Evolutionary conservation across 1,284 basidiomycete species (phyloP).

Genomic region (Ganoderma leucocontextum): DNA sequence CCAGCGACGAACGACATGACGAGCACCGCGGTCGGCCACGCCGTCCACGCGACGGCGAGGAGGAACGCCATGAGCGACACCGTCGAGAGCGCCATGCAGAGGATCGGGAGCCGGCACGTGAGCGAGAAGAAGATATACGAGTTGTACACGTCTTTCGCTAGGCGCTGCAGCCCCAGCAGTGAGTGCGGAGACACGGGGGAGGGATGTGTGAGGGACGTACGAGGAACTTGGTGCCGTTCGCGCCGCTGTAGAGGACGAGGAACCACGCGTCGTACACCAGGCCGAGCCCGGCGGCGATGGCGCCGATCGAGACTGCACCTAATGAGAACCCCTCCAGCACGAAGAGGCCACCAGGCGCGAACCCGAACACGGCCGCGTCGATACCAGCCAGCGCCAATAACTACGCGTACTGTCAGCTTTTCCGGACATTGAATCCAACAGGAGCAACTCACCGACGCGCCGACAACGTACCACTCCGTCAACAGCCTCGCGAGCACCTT

Average conservation of each 20-base stretch:
- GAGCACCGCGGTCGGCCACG: conserved; percentile 67
- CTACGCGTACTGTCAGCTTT: neutral
- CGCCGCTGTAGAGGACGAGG: conserved; percentile 60
- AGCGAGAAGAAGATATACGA: conserved; percentile 73
- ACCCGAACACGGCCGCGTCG: conserved; percentile 61
- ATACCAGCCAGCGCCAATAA: conserved; percentile 34
- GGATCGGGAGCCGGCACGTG: conserved; percentile 64
- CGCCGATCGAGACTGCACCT: conserved; percentile 60
- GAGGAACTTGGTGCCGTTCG: conserved; percentile 57
- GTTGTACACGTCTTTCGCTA: conserved; percentile 63
- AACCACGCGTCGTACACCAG: conserved; percentile 70
- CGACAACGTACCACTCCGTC: conserved; percentile 47
- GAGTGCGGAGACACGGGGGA: neutral
- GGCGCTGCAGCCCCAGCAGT: conserved; percentile 45
- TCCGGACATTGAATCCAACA: neutral
- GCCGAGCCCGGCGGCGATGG: conserved; percentile 67
- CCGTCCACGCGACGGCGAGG: conserved; percentile 62
- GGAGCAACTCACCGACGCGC: conserved; percentile 40
- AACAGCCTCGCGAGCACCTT: conserved; percentile 44
- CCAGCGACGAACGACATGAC: conserved; percentile 65
- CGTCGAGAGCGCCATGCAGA: conserved; percentile 63
- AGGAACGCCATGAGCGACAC: conserved; percentile 66
- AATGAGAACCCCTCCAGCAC: conserved; percentile 9
- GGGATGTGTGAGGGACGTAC: conserved; percentile 52
- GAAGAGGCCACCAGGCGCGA: conserved; percentile 54